Percentiles rank a stretch among this genome's conserved stretches.
Conservation (phyloP, 345 rosid genomes). For the Cardamine occulta region DNA sequence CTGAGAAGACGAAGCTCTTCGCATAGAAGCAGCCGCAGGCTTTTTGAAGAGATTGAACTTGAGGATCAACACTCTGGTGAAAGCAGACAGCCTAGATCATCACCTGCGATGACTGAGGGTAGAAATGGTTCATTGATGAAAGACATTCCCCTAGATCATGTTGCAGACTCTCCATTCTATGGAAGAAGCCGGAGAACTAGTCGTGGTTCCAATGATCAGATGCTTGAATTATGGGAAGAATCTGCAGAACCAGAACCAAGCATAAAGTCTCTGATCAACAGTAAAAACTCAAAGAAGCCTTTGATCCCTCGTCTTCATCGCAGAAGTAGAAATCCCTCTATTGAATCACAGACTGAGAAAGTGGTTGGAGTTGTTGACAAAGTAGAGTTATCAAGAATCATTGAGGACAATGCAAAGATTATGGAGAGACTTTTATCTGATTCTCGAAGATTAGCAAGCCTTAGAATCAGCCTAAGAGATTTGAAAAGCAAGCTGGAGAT, state of each 20-base stretch:
- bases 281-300: conserved; percentile 32
- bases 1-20: conserved; percentile 45
- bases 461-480: conserved; percentile 61
- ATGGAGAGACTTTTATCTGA: conserved; percentile 76
- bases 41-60: conserved; percentile 41
- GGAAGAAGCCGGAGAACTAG: conserved; percentile 58
- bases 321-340: conserved; percentile 42
- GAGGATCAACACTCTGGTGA: conserved; percentile 45
- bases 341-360: conserved; percentile 66
- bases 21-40: conserved; percentile 42
- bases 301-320: conserved; percentile 35
- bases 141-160: conserved; percentile 91
- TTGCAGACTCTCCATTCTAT: conserved; percentile 60
- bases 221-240: conserved; percentile 69
- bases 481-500: conserved; percentile 68
- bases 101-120: conserved; percentile 44
- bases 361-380: conserved; percentile 70
- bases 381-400: conserved; percentile 61
- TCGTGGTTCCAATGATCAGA: conserved; percentile 53
- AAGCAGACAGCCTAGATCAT: conserved; percentile 46
- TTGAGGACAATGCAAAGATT: conserved; percentile 57
- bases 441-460: conserved; percentile 65
- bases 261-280: conserved; percentile 38
- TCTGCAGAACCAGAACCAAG: conserved; percentile 52
- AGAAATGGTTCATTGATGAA: conserved; percentile 61